Evolutionary conservation across 495 filamentous ascomycete genomes (phyloP).

Genomic region (Neurospora pannonica): DNA sequence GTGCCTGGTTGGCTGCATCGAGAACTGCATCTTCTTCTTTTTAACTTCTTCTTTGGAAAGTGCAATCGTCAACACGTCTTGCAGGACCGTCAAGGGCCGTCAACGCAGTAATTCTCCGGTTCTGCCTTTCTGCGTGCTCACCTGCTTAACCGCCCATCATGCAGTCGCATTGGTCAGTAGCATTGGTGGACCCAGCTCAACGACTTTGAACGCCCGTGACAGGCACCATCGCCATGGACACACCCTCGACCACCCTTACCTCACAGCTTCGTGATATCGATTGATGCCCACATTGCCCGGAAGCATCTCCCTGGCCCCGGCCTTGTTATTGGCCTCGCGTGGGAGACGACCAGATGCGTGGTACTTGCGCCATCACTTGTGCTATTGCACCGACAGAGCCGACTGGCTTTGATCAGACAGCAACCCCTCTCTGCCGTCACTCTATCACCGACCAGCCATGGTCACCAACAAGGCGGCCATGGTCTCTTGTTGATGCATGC

Average conservation of each 20-base stretch:
- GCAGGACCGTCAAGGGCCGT: neutral
- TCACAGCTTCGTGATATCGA: slow-evolving; percentile 18
- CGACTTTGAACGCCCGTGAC: slow-evolving; percentile 5
- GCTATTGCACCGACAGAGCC: neutral
- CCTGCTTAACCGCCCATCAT: slow-evolving; percentile 35
- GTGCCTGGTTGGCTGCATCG: neutral
- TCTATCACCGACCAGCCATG: neutral
- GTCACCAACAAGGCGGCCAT: neutral
- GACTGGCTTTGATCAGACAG: neutral
- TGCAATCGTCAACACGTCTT: neutral
- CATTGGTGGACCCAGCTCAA: slow-evolving; percentile 9
- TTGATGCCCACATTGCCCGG: neutral
- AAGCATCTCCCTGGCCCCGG: slow-evolving; percentile 3
- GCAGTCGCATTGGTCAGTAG: slow-evolving; percentile 25
- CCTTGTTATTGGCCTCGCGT: slow-evolving; percentile 19
- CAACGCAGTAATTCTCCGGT: neutral
- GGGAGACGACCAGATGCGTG: neutral
- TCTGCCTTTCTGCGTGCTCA: neutral
- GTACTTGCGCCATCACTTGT: neutral
- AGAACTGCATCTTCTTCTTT: neutral
- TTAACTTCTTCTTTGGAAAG: neutral
- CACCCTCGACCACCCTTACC: neutral
- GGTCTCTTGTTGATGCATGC: neutral
- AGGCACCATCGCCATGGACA: neutral
- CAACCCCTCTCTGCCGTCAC: neutral